Conservation (phyloP, 2,329 filamentous ascomycete genomes). For the Colletotrichum karsti region DNA sequence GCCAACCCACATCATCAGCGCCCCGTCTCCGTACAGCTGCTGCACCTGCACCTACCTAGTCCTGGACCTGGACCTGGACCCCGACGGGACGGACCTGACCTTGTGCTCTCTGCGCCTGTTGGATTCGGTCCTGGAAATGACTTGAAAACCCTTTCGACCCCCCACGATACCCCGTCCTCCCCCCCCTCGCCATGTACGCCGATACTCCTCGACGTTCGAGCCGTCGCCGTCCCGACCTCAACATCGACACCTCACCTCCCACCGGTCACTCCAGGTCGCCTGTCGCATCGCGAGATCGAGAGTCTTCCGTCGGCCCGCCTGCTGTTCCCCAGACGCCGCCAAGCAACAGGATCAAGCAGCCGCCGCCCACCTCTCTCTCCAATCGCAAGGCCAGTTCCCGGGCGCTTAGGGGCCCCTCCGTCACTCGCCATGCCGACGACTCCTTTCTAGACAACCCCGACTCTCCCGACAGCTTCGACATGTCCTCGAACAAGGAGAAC, state of each 20-base stretch:
- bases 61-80: background rate
- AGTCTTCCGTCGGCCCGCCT: background rate
- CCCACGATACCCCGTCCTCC: conserved; percentile 15
- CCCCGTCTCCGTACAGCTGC: background rate
- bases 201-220: conserved; percentile 24
- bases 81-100: background rate
- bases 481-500: conserved; percentile 38
- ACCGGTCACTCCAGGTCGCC: conserved; percentile 9
- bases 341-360: conserved; percentile 20
- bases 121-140: conserved; percentile 22
- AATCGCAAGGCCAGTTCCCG: conserved; percentile 41
- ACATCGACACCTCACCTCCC: conserved; percentile 30
- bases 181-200: conserved; percentile 25
- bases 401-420: conserved; percentile 38
- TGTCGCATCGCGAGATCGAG: conserved; percentile 16
- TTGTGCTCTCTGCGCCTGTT: background rate
- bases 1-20: background rate
- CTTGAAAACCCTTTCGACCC: conserved; percentile 25
- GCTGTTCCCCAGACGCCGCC: conserved; percentile 24
- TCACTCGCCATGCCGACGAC: conserved; percentile 39
- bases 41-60: background rate
- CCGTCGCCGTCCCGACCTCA: conserved; percentile 32
- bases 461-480: conserved; percentile 44
- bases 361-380: conserved; percentile 3
- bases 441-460: conserved; percentile 49